Base-by-base conservation (phyloP, 306 rosid genomes). In the Cucurbita ficifolia region DNA sequence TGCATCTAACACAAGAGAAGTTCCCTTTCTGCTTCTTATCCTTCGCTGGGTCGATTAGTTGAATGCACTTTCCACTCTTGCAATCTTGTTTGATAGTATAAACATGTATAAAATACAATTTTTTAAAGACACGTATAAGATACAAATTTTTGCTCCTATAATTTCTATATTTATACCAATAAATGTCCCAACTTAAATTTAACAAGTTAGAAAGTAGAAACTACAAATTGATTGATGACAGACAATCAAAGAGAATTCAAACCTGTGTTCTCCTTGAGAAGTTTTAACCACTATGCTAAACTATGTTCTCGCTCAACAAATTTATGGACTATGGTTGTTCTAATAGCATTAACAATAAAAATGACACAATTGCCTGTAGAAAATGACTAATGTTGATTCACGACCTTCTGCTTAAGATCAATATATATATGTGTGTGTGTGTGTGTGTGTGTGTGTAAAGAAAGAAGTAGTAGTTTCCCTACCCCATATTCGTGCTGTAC, bases 401-500 rank as follows among this genome's bases (percentile, higher is more conserved):
- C 13, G 16, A 16, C 51, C 71, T n/a, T 8, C 69, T 36, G 10
- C 51, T 35, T 65, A 18, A 54, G 62, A 69, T 55, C 33, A 73
- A 60, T 52, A 10, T 7, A 63, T 75, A 49, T 67, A 39, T 38
- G n/a, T 35, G 1, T 1, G 29, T 24, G 1, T 22, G 24, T 24
- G 1, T 24, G 2, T 24, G 1, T 24, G 29, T 24, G 1, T 24
- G 2, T 24, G 1, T 19, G 18, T n/a, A 72, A 54, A 18, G 19
- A 74, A 14, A 18, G 39, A 21, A 8, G 39, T 17, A 8, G 39
- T 17, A 60, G 33, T 42, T 60, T 62, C 48, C 77, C 65, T 90
- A 90, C 98, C 98, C 98, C 97, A 90, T 72, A 88, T 88, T 52
- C 96, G 85, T 73, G 90, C 76, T 3, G 96, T 88, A 74, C 98